phyloP scores from a whole-genome alignment of 1,284 basidiomycete species.

The Tilletia caries region DNA sequence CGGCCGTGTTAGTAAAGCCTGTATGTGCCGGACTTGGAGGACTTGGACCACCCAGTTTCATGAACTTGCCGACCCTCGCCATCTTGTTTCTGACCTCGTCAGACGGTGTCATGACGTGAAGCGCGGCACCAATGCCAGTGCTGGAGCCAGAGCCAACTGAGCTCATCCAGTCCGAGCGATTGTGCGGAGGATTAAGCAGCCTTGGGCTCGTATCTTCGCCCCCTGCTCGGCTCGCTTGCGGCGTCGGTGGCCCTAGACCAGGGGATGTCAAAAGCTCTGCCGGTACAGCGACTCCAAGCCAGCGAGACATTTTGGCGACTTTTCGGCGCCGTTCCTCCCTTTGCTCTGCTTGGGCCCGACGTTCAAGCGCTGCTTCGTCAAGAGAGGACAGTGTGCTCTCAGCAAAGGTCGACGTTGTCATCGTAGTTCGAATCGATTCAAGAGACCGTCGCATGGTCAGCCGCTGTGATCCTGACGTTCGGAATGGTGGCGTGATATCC shows the following conservation, averaged over 20 bases:
- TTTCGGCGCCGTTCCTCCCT: slow-evolving; percentile 34
- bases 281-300: slow-evolving; percentile 34
- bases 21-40: neutral
- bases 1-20: neutral
- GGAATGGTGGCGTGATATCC: neutral
- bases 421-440: slow-evolving; percentile 3
- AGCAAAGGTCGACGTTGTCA: neutral
- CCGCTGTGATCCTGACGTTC: neutral
- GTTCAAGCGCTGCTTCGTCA: slow-evolving; percentile 12
- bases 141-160: neutral
- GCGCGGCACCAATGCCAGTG: neutral
- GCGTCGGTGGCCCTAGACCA: no score
- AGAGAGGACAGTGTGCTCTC: slow-evolving; percentile 6
- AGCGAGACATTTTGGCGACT: slow-evolving; percentile 39
- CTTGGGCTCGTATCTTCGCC: no score
- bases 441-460: neutral
- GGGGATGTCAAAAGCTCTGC: neutral
- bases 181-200: no score
- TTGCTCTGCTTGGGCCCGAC: slow-evolving; percentile 15
- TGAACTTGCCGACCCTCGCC: slow-evolving; percentile 1
- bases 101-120: neutral
- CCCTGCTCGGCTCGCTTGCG: no score
- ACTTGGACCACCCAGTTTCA: neutral
- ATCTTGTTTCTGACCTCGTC: slow-evolving; percentile 3
- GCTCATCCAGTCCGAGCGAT: neutral